A percentile compares a stretch with the other conserved stretches of the same genome.
Conservation (phyloP, 139 green algal genomes). For the Diplosphaera chodatii region DNA sequence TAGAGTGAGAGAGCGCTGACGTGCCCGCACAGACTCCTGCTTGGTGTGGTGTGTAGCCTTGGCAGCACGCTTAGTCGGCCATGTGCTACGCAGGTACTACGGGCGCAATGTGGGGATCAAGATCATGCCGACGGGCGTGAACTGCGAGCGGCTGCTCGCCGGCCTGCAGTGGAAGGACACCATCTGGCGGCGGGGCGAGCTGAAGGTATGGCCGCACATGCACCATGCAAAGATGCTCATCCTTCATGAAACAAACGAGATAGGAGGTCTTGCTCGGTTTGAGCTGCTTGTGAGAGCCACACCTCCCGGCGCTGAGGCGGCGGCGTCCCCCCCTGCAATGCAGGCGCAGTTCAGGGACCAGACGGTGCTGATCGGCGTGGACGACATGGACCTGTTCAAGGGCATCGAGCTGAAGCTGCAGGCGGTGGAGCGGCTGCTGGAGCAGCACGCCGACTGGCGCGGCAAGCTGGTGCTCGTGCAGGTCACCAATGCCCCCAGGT, state of each 20-base stretch:
- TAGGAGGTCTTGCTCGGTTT: too few relatives aligned
- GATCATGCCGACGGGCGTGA: slow-evolving; percentile 95
- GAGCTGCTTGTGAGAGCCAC: too few relatives aligned
- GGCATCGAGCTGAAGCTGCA: slow-evolving; percentile 69
- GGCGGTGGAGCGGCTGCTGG: slow-evolving; percentile 81
- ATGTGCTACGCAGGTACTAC: slow-evolving; percentile 88
- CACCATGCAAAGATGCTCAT: too few relatives aligned
- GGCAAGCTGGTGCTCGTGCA: slow-evolving; percentile 84
- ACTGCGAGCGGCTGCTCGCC: slow-evolving; percentile 73
- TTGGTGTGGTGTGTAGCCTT: too few relatives aligned
- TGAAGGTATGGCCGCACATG: slow-evolving; percentile 20
- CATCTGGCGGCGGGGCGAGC: slow-evolving; percentile 85
- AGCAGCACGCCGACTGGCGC: slow-evolving; percentile 77
- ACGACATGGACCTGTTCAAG: slow-evolving; percentile 98
- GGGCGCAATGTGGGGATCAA: slow-evolving; percentile 91
- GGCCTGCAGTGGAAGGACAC: slow-evolving; percentile 82
- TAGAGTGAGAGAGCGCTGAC: slow-evolving; percentile 71
- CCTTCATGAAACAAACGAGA: too few relatives aligned
- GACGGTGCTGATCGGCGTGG: slow-evolving; percentile 84
- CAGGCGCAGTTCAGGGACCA: slow-evolving; percentile 36
- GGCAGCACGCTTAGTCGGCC: too few relatives aligned
- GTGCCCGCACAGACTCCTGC: too few relatives aligned
- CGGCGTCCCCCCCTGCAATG: background rate
- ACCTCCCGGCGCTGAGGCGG: background rate
- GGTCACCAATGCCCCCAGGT: slow-evolving; percentile 53